Evolutionary conservation across 108 stramenopile genomes (phyloP).

Genomic region (Conticribra weissflogii): DNA sequence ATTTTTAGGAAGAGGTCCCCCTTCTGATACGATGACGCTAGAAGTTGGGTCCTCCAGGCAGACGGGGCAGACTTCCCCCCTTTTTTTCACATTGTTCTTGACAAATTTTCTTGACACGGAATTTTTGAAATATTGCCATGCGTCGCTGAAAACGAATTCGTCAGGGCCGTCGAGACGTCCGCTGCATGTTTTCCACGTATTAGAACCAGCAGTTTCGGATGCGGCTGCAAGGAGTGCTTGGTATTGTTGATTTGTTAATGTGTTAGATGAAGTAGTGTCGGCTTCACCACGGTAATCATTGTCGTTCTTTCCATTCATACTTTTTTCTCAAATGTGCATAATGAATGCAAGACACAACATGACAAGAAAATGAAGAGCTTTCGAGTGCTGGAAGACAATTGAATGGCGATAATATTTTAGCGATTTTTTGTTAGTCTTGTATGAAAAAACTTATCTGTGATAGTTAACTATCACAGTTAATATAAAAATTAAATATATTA

Average conservation of each 20-base stretch:
- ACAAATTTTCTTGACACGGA: constrained; percentile 23
- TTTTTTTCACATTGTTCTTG: constrained; percentile 9
- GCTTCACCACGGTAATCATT: background rate
- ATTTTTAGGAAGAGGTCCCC: constrained; percentile 7
- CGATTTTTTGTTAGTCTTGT: too few relatives aligned
- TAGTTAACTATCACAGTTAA: too few relatives aligned
- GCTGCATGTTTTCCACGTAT: constrained; percentile 38
- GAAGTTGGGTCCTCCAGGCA: constrained; percentile 38
- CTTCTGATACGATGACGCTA: background rate
- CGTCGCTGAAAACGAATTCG: constrained; percentile 30
- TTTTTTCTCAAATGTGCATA: too few relatives aligned
- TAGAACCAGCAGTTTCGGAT: constrained; percentile 38
- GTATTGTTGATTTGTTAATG: constrained; percentile 22
- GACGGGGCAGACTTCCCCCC: constrained; percentile 29
- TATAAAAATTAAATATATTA: too few relatives aligned
- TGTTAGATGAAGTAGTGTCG: background rate
- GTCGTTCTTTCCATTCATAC: too few relatives aligned
- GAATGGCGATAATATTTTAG: too few relatives aligned
- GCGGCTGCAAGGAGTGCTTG: constrained; percentile 40
- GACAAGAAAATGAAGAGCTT: too few relatives aligned
- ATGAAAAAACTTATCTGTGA: too few relatives aligned
- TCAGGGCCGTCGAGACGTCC: constrained; percentile 44
- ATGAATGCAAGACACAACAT: too few relatives aligned
- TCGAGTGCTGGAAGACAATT: too few relatives aligned
- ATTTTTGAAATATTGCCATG: constrained; percentile 27